A percentile compares a stretch with the other conserved stretches of the same genome.
These are phyloP conservation scores for Scutellaria minor DNA, from an alignment of 257 asterid species.

Conservation along the genomic window DNA sequence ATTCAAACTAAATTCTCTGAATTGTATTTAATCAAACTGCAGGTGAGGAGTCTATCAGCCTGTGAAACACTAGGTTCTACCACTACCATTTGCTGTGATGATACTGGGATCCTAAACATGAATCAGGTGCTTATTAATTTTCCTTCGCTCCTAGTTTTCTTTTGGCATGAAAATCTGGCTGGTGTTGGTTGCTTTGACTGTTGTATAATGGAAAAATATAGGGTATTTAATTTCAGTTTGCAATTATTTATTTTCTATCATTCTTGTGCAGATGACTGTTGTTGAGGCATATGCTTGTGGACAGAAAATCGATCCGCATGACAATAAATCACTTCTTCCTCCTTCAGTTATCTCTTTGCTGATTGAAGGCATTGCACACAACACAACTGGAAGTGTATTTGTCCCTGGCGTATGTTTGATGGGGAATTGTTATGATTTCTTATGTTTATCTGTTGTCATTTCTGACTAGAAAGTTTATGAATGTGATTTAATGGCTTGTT, in stretches of 20 bases:
- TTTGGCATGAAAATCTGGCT: slow-evolving; percentile 12
- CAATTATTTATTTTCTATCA: slow-evolving; percentile 1
- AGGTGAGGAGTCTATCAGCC: slow-evolving; percentile 99
- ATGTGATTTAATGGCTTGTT: slow-evolving; percentile 9
- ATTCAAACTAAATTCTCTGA: slow-evolving; percentile 11
- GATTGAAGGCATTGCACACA: slow-evolving; percentile 83
- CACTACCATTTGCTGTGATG: slow-evolving; percentile 96
- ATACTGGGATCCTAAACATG: slow-evolving; percentile 93
- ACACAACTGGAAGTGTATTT: slow-evolving; percentile 91
- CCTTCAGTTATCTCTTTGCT: slow-evolving; percentile 58
- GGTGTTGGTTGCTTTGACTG: slow-evolving; percentile 23
- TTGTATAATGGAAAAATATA: slow-evolving; percentile 14
- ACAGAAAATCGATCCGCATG: slow-evolving; percentile 64
- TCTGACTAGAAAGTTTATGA: slow-evolving; percentile 9
- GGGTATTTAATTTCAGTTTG: slow-evolving; percentile 6
- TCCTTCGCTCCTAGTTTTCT: slow-evolving; percentile 24
- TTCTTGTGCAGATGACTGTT: slow-evolving; percentile 78
- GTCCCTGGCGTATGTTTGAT: slow-evolving; percentile 67
- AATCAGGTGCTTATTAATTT: slow-evolving; percentile 67
- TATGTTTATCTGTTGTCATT: neutral
- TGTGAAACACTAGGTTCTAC: slow-evolving; percentile 99
- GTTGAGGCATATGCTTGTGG: slow-evolving; percentile 76
- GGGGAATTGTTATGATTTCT: slow-evolving; percentile 4
- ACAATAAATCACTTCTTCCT: slow-evolving; percentile 64
- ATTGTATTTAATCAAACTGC: slow-evolving; percentile 33